Base-by-base conservation (phyloP, 495 filamentous ascomycete species). In the Penicillium parvum region DNA sequence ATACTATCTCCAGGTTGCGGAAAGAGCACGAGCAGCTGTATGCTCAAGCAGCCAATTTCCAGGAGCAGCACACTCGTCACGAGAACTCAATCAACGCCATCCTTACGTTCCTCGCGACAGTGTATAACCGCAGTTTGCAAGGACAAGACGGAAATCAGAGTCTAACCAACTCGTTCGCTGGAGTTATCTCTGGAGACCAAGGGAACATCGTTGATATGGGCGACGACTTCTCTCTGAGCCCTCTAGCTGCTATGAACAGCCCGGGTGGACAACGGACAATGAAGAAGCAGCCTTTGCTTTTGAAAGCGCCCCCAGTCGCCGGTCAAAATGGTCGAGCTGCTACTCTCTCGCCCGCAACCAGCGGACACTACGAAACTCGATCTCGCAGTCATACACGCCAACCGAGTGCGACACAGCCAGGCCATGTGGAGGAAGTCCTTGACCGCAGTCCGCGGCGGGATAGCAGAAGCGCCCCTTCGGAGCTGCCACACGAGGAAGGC, bases 51-150 rank as follows among this genome's bases (percentile, higher is more conserved):
- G 74, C 84, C 30, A 84, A 86, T 40, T 96, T 96, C 63, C 90
- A 95, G 60, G 84, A 81, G 22, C 78, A 92, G 58, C 92, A 98
- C 55, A 89, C 90, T 37, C 84, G 94, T 21, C 92, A 98, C 55
- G 94, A 98, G 61, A 95, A 89, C 54, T 96, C 90, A 7, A 98
- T 98, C 59, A 97, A 96, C 53, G 92, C 94, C 17, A 97, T 98
- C 50, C 73, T 98, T 11, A 95, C 89, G 21, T 98, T 97, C 61
- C 76, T 98, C 3, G 94, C 92, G 12, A 96, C 92, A 7, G 88
- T 98, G 7, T 98, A 96, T 71, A 86, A 92, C 52, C 85, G 83
- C 43, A 85, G 79, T 47, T 61, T 87, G 19, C 78, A 83, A 37
- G 79, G 78, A 5, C 71, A 78, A 40, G 81, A 80, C 32, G 69